Percentiles rank a stretch among this genome's conserved stretches.
Conservation (phyloP, 2,329 filamentous ascomycete species). For the Zasmidium citrigriseum region DNA sequence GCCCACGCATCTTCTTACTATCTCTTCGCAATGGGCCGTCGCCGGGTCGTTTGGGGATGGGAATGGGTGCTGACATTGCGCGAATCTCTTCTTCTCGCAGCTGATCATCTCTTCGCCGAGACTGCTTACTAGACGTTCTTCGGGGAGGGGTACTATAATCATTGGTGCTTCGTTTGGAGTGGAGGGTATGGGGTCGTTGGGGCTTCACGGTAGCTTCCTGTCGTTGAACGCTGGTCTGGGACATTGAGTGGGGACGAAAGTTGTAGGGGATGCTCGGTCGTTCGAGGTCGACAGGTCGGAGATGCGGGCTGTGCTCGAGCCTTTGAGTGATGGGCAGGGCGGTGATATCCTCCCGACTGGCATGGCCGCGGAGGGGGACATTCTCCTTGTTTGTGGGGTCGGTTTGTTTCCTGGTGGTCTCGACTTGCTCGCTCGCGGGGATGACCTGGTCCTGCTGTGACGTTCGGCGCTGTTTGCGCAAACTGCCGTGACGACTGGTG, state of each 20-base stretch:
- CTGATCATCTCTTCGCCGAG: conserved; percentile 69
- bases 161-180: conserved; percentile 45
- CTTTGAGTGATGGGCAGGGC: conserved; percentile 44
- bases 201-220: conserved; percentile 19
- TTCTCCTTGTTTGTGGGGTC: conserved; percentile 27
- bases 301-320: conserved; percentile 50
- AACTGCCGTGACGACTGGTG: conserved; percentile 20
- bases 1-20: conserved; percentile 65
- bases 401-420: conserved; percentile 8
- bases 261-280: conserved; percentile 45
- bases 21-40: conserved; percentile 57
- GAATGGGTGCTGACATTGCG: conserved; percentile 72
- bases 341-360: conserved; percentile 49
- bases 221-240: conserved; percentile 32
- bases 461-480: conserved; percentile 14
- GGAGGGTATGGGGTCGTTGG: conserved; percentile 33
- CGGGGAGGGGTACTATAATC: conserved; percentile 55
- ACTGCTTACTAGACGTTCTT: conserved; percentile 68
- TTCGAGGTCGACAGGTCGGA: conserved; percentile 44
- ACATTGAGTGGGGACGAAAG: conserved; percentile 36
- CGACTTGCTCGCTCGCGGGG: conserved; percentile 6
- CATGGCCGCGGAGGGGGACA: conserved; percentile 32
- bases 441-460: conserved; percentile 15
- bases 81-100: conserved; percentile 85
- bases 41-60: conserved; percentile 56